These are phyloP conservation scores for Mrakia frigida DNA, from an alignment of 768 basidiomycete species.

Conservation along the genomic window DNA sequence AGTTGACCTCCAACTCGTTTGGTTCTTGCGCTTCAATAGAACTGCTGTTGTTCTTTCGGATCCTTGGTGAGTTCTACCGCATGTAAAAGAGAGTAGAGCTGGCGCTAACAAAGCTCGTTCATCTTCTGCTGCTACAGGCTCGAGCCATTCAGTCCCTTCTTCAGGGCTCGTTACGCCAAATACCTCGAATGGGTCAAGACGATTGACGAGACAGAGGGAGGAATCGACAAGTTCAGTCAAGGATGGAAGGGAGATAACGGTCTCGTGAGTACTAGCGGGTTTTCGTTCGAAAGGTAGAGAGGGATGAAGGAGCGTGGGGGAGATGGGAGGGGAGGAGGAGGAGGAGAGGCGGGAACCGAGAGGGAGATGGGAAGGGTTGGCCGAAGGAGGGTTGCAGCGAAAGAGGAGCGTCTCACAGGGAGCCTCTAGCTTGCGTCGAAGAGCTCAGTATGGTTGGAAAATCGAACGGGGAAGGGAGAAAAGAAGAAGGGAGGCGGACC, in stretches of 20 bases:
- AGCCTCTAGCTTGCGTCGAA: no score
- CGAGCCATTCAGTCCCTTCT: constrained; percentile 31
- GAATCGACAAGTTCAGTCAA: constrained; percentile 69
- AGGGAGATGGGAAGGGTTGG: not conserved
- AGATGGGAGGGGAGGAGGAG: not conserved
- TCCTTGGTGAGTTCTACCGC: constrained; percentile 20
- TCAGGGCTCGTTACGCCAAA: constrained; percentile 36
- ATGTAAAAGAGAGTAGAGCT: not conserved
- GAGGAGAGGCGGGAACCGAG: not conserved
- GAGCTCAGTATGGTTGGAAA: no score
- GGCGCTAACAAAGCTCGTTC: not conserved
- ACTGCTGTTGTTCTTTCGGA: constrained; percentile 30
- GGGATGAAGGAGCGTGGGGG: not conserved
- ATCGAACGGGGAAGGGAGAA: no score
- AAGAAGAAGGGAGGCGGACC: no score
- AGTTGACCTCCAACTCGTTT: not conserved
- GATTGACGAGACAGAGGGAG: constrained; percentile 75
- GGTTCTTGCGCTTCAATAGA: constrained; percentile 8
- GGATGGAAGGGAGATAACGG: constrained; percentile 49
- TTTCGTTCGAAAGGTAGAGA: no score
- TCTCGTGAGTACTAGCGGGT: not conserved
- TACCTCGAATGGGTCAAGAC: constrained; percentile 43
- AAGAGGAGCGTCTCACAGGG: no score
- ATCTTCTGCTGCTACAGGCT: not conserved
- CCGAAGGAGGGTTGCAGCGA: no score